phyloP scores from a whole-genome alignment of 495 filamentous ascomycete genomes.

The Massariosphaeria phaeospora region DNA sequence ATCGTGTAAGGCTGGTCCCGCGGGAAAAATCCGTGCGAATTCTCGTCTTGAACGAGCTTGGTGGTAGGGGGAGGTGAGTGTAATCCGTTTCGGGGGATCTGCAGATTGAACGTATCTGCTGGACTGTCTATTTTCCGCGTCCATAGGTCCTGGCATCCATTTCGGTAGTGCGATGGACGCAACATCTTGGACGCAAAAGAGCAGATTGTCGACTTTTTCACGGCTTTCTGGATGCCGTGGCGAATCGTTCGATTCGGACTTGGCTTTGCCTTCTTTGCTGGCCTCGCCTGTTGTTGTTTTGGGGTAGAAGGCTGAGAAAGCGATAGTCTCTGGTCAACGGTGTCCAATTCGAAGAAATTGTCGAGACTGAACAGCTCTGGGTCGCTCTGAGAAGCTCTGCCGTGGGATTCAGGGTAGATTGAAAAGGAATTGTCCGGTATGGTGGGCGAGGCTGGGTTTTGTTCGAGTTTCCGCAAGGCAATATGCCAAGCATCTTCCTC shows the following conservation, averaged over 20 bases:
- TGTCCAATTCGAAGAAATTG: constrained; percentile 17
- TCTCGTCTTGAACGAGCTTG: constrained; percentile 23
- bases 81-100: constrained; percentile 21
- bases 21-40: constrained; percentile 11
- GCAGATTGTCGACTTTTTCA: constrained; percentile 9
- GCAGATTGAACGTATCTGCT: constrained; percentile 35
- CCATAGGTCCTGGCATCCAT: constrained; percentile 35
- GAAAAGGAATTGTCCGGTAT: constrained; percentile 15
- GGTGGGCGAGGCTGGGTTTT: constrained; percentile 33
- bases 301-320: constrained; percentile 25
- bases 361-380: constrained; percentile 32
- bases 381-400: constrained; percentile 24
- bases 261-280: constrained; percentile 3
- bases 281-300: constrained; percentile 2
- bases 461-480: constrained; percentile 23
- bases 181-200: constrained; percentile 35
- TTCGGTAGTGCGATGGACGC: constrained; percentile 35
- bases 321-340: constrained; percentile 5
- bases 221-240: constrained; percentile 28
- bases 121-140: constrained; percentile 26
- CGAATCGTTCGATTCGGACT: constrained; percentile 3
- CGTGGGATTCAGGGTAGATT: constrained; percentile 29
- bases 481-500: constrained; percentile 34
- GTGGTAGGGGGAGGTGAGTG: constrained; percentile 35
- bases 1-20: constrained; percentile 31